Evolutionary conservation across 208 protist species (phyloP).

Genomic region (Trichomonas vaginalis): DNA sequence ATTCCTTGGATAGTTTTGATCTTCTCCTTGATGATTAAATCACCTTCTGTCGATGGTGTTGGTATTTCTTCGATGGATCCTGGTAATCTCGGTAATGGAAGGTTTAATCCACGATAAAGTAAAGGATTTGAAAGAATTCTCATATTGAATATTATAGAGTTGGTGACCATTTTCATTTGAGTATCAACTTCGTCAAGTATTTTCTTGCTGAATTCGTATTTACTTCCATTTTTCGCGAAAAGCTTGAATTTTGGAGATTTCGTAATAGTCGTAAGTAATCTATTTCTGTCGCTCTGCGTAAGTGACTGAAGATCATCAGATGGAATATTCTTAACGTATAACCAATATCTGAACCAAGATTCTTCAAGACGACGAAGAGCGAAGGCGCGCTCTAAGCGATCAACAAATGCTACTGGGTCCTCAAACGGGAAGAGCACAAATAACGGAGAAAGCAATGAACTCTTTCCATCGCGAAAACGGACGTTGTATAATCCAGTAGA

Average conservation of each 20-base stretch:
- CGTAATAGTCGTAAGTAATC: background rate
- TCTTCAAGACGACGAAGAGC: background rate
- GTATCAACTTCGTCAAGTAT: background rate
- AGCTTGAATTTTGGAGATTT: background rate
- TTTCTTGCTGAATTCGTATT: background rate
- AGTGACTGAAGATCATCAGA: background rate
- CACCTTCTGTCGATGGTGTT: background rate
- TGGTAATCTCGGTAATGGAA: background rate
- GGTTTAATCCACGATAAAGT: background rate
- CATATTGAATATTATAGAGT: conserved; percentile 9
- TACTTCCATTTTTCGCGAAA: background rate
- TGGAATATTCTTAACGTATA: conserved; percentile 14
- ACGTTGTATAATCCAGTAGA: background rate
- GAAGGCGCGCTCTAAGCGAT: background rate
- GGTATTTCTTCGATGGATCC: background rate
- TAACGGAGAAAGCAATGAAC: background rate
- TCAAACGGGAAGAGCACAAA: conserved; percentile 2
- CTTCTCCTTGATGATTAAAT: background rate
- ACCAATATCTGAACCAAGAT: conserved; percentile 16
- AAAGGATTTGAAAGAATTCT: background rate
- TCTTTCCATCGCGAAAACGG: background rate
- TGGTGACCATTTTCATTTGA: background rate
- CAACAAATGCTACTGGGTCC: background rate
- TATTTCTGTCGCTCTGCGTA: background rate
- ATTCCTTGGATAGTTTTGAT: background rate